These are phyloP conservation scores for Eucalyptus melliodora DNA, from an alignment of 345 rosid genomes.

Conservation along the genomic window DNA sequence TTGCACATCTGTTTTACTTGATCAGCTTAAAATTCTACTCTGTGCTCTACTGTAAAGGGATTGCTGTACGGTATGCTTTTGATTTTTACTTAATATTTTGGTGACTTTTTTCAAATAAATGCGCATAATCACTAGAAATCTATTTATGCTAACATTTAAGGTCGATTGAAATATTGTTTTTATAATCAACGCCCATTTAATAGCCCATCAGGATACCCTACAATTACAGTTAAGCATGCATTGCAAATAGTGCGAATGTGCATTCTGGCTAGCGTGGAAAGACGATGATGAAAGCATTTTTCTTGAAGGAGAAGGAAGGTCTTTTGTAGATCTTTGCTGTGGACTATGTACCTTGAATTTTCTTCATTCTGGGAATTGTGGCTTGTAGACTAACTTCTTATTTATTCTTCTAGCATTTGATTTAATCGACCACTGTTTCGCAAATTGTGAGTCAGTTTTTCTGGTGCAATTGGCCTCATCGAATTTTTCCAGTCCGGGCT, in stretches of 20 bases:
- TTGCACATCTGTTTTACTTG: neutral
- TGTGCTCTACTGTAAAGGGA: neutral
- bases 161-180: neutral
- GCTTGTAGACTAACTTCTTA: neutral
- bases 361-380: neutral
- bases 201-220: neutral
- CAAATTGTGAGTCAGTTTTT: neutral
- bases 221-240: neutral
- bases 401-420: neutral
- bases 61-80: neutral
- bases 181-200: neutral
- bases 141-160: too few relatives aligned
- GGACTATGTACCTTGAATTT: neutral
- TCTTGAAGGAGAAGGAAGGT: neutral
- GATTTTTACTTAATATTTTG: neutral
- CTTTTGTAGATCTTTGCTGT: neutral
- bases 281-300: neutral
- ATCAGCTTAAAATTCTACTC: neutral
- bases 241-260: neutral
- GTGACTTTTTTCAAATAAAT: neutral
- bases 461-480: conserved; percentile 74
- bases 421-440: neutral
- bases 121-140: neutral
- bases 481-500: conserved; percentile 81
- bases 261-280: neutral